Evolutionary conservation across 768 basidiomycete genomes (phyloP).

Genomic region (Pleurotus djamor): DNA sequence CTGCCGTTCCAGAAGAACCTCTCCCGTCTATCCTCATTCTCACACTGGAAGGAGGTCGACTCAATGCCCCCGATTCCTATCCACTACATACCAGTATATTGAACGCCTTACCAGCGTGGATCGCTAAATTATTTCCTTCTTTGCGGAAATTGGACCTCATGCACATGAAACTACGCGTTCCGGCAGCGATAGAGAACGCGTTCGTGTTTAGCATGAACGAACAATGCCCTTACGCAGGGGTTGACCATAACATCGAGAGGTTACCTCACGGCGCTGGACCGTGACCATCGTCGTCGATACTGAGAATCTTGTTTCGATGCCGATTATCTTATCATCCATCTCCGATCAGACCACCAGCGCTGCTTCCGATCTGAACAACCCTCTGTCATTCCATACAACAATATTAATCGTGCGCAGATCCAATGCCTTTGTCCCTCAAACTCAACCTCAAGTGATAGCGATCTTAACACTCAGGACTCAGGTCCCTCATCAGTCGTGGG

Average conservation of each 20-base stretch:
- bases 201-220: not conserved
- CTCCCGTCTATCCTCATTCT: not conserved
- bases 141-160: not conserved
- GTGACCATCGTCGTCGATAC: too few relatives aligned
- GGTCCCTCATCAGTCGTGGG: too few relatives aligned
- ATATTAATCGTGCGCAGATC: conserved; percentile 23
- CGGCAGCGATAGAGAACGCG: not conserved
- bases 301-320: too few relatives aligned
- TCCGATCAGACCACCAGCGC: too few relatives aligned
- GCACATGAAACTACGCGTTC: not conserved
- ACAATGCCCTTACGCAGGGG: conserved; percentile 32
- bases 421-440: not conserved
- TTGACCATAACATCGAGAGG: conserved; percentile 27
- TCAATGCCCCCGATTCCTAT: not conserved
- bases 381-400: conserved; percentile 10
- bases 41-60: not conserved
- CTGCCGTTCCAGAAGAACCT: not conserved
- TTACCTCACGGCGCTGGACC: too few relatives aligned
- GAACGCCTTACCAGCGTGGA: not conserved
- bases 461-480: too few relatives aligned
- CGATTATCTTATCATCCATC: too few relatives aligned
- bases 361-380: too few relatives aligned
- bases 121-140: not conserved
- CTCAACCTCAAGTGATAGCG: conserved; percentile 17
- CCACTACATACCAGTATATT: not conserved